Evolutionary conservation across 148 eudicot species (phyloP), one percentile per base, ranked within the genome.

Genomic region (Silene conica): DNA sequence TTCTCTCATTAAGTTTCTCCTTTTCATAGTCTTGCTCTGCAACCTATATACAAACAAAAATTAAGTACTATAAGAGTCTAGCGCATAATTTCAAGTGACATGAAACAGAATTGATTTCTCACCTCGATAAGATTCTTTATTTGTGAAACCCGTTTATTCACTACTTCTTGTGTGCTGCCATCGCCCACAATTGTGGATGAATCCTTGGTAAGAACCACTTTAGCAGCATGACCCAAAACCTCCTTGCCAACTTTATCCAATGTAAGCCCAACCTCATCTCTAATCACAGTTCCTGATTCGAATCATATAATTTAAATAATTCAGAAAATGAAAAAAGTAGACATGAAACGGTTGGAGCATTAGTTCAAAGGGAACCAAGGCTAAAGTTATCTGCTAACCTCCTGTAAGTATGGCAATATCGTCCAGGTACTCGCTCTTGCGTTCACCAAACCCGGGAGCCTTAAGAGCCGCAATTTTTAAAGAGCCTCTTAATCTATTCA

Each of bases 361-460:
- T 31, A 48, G 54, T 14, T 48, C 15, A 48, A 48, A 48, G n/a
- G 21, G 10, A 9, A 22, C 7, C 1, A 65, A 65, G 50, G 41
- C 1, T 41, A 65, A 20, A 46, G 60, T n/a, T n/a, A n/a, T n/a
- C n/a, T 21, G 19, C 78, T 77, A 13, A 92, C 96, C 98, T 83
- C 98, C 96, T 20, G 98, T 93, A 72, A 93, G 86, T 63, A 89
- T 86, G 21, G 98, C 96, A 80, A 89, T 89, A 76, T 93, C 98
- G 80, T 93, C 98, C 69, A 93, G 89, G 81, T 93, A 90, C 77
- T 93, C 89, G 78, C 96, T 93, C 74, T 90, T 93, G 25, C 96
- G 84, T 67, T 87, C 98, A 63, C 98, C 98, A 85, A 93, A 93
- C 8, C 98, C 98, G 25, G 96, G 98, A 78, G 98, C 98, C 82